A percentile compares a stretch with the other conserved stretches of the same genome.
Evolutionary conservation across 305 asterid species (phyloP).

Genomic region (Euphrasia arctica): DNA sequence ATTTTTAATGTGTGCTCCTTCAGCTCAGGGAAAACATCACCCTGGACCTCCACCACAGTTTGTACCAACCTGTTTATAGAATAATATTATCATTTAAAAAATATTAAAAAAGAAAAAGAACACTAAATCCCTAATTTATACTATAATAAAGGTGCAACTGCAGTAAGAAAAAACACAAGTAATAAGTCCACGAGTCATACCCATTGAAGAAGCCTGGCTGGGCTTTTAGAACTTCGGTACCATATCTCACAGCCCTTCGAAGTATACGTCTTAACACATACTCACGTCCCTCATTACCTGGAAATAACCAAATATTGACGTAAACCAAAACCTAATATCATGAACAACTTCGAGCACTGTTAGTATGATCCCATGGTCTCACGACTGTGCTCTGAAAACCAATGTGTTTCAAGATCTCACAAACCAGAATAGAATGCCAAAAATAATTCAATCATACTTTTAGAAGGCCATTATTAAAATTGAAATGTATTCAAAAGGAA

Average conservation of each 20-base stretch:
- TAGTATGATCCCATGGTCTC: conserved; percentile 8
- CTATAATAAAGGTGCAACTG: background rate
- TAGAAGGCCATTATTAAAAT: background rate
- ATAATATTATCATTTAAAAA: conserved; percentile 23
- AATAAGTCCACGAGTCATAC: conserved; percentile 36
- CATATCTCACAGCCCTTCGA: conserved; percentile 95
- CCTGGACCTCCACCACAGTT: conserved; percentile 81
- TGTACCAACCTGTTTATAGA: conserved; percentile 62
- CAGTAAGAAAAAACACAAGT: conserved; percentile 7
- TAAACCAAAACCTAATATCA: conserved; percentile 14
- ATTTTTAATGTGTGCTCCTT: conserved; percentile 57
- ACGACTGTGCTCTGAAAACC: conserved; percentile 10
- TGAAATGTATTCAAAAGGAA: background rate
- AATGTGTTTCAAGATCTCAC: conserved; percentile 1
- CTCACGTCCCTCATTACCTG: conserved; percentile 99
- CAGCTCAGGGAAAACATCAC: conserved; percentile 88
- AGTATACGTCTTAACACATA: conserved; percentile 95
- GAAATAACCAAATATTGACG: conserved; percentile 19
- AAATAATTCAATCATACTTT: background rate
- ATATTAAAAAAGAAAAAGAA: background rate
- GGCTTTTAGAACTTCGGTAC: conserved; percentile 91
- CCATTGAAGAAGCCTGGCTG: conserved; percentile 79
- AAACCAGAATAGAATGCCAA: background rate
- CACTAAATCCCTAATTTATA: conserved; percentile 10
- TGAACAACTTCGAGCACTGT: conserved; percentile 1